Base-by-base conservation (phyloP, 1,284 basidiomycete species). In the Boletus putidus region DNA sequence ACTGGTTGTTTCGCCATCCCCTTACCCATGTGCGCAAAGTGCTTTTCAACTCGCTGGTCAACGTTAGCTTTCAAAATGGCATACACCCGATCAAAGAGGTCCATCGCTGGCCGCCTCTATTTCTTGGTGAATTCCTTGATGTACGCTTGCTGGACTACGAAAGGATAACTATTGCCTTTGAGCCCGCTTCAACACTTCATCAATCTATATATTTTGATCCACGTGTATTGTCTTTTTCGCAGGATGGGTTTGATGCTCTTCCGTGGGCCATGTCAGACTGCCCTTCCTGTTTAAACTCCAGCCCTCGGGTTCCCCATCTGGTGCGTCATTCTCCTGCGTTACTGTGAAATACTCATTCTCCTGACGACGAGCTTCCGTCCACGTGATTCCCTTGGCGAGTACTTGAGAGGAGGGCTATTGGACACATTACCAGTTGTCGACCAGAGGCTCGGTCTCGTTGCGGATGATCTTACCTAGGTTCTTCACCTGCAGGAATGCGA, bases 111-210 rank as follows among this genome's bases (percentile, higher is more conserved):
- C 0, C 36, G 50, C 6, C 66, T 62, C 88, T 88, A 89, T 49
- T 76, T 61, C 25, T 70, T 57, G 16, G 79, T 77, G 25, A 82
- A 72, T 4, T 69, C 61, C 3, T 68, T 58, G 49, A 89, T 85
- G 49, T 81, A 82, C 0, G 70, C 62, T 35, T 80, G 70, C 40
- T 82, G 82, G 0, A 88, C 84, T 1, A 81, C 73, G 64, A 85
- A 89, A 0, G 87, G 87, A 60, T 80, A 82, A 61, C 81, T 81
- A 10, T 81, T 82, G 86, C 85, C 74, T 70, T 12, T 76, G 67
- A 1, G 82, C 82, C 5, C 73, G 70, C 4, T 76, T 56, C 57
- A 82, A 68, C 2, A 87, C 84, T 31, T 87, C 79, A 47, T 87
- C 81, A 5, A 87, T 73, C 59, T 79, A 84, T 27, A 88, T 81